phyloP scores from a whole-genome alignment of 805 yeast genomes.

The Ogataea populi-albae region DNA sequence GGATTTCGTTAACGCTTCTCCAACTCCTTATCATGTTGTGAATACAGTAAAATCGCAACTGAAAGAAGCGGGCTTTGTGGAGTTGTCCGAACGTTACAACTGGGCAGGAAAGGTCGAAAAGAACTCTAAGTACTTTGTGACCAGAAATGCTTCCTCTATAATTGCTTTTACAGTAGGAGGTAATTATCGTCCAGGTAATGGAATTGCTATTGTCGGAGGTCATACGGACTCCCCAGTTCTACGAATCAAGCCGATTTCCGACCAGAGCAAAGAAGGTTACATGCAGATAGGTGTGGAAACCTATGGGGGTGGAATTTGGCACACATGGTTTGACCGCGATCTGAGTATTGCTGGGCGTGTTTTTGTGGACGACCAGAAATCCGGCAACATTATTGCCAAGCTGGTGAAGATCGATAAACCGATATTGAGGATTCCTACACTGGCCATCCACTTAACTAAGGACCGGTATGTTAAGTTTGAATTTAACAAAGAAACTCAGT shows the following conservation, averaged over 20 bases:
- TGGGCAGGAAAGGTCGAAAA: slow-evolving; percentile 60
- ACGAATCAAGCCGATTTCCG: slow-evolving; percentile 84
- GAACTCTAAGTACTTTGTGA: slow-evolving; percentile 75
- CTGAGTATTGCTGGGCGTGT: slow-evolving; percentile 90
- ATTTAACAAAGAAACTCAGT: slow-evolving; percentile 83
- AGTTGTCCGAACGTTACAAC: slow-evolving; percentile 63
- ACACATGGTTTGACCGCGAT: slow-evolving; percentile 96
- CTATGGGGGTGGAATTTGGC: slow-evolving; percentile 96
- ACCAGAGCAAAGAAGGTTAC: slow-evolving; percentile 67
- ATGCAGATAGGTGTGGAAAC: slow-evolving; percentile 89
- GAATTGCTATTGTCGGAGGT: slow-evolving; percentile 88
- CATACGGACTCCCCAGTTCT: slow-evolving; percentile 94
- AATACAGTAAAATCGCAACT: slow-evolving; percentile 57
- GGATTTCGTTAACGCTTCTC: slow-evolving; percentile 76
- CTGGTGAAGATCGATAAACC: slow-evolving; percentile 82
- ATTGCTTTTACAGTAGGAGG: slow-evolving; percentile 84
- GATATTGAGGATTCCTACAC: slow-evolving; percentile 83
- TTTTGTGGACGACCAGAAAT: slow-evolving; percentile 49
- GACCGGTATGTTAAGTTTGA: slow-evolving; percentile 76
- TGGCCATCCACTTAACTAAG: slow-evolving; percentile 88
- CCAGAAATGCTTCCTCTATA: slow-evolving; percentile 85
- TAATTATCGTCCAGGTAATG: slow-evolving; percentile 70
- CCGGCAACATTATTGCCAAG: slow-evolving; percentile 55
- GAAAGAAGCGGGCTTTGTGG: slow-evolving; percentile 61
- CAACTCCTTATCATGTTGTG: slow-evolving; percentile 94